phyloP scores from a whole-genome alignment of 805 yeast genomes.

The Saccharomycopsis fibuligera region DNA sequence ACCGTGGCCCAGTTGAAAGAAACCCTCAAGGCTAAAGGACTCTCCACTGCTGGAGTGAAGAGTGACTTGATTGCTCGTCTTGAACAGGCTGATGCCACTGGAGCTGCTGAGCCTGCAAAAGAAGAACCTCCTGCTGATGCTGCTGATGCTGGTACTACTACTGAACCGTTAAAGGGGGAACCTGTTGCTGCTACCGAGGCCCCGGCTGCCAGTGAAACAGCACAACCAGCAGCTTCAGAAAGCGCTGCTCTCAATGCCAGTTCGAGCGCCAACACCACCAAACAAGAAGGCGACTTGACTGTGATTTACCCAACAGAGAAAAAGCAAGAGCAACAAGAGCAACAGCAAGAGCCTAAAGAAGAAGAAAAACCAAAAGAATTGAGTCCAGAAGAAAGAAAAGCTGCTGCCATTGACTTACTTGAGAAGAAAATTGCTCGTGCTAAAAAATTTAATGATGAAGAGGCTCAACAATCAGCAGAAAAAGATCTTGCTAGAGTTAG shows the following conservation, averaged over 20 bases:
- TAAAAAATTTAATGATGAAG: constrained; percentile 59
- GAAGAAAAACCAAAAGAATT: constrained; percentile 32
- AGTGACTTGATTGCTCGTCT: constrained; percentile 66
- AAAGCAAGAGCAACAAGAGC: constrained; percentile 20
- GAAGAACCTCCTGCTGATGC: constrained; percentile 8
- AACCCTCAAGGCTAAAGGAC: constrained; percentile 55
- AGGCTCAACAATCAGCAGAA: constrained; percentile 44
- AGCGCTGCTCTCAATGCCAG: no score
- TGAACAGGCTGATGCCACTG: constrained; percentile 44
- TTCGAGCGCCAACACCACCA: constrained; percentile 11
- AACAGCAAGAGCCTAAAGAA: constrained; percentile 21
- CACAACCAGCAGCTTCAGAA: constrained; percentile 22
- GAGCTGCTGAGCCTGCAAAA: constrained; percentile 23
- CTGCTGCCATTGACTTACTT: constrained; percentile 59
- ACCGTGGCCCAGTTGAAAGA: constrained; percentile 86
- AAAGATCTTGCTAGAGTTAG: constrained; percentile 64
- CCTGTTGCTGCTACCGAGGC: constrained; percentile 21
- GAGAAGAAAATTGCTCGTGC: constrained; percentile 65
- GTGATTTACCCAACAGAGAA: constrained; percentile 8
- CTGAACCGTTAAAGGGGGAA: constrained; percentile 16
- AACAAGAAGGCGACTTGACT: constrained; percentile 15
- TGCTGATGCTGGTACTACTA: constrained; percentile 16
- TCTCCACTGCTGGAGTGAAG: constrained; percentile 72
- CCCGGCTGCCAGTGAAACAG: constrained; percentile 22
- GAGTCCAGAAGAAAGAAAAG: constrained; percentile 66